phyloP scores from a whole-genome alignment of 2,329 filamentous ascomycete species.

The Dendryphion nanum region DNA sequence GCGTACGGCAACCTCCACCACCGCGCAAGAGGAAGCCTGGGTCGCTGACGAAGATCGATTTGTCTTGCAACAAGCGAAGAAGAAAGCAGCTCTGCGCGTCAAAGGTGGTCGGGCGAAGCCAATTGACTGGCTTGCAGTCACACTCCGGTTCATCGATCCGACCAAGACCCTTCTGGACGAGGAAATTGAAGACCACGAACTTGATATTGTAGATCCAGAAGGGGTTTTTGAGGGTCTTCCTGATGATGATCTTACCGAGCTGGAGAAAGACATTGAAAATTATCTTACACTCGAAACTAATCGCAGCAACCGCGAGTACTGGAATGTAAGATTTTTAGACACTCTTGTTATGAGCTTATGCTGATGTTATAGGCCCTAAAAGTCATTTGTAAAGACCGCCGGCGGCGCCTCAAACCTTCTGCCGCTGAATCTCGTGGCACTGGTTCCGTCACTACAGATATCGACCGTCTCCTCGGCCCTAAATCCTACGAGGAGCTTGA shows the following conservation, averaged over 20 bases:
- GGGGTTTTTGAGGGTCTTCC: conserved; percentile 74
- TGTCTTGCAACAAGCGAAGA: conserved; percentile 94
- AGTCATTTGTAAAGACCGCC: conserved; percentile 75
- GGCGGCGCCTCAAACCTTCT: conserved; percentile 62
- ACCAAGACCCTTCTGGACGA: conserved; percentile 79
- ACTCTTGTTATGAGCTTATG: too few relatives aligned
- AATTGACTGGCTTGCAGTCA: conserved; percentile 92
- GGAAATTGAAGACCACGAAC: conserved; percentile 70
- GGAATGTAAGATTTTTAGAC: conserved; percentile 62
- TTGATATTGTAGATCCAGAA: conserved; percentile 77
- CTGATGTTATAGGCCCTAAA: conserved; percentile 72
- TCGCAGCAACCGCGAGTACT: conserved; percentile 78
- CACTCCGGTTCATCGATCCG: conserved; percentile 80
- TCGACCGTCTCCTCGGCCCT: conserved; percentile 80
- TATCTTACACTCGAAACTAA: conserved; percentile 81
- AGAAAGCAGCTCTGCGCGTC: conserved; percentile 93
- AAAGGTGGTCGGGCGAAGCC: conserved; percentile 87
- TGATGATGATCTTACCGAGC: conserved; percentile 65
- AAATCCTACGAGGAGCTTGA: conserved; percentile 88
- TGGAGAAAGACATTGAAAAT: conserved; percentile 78
- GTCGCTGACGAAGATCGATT: conserved; percentile 95
- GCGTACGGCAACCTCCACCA: conserved; percentile 32
- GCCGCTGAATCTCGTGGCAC: conserved; percentile 70
- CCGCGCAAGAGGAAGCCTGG: conserved; percentile 60
- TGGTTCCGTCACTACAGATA: conserved; percentile 78